These are phyloP conservation scores for Rhynchospora pubera DNA, from an alignment of 176 grass and related monocot genomes.

Conservation along the genomic window DNA sequence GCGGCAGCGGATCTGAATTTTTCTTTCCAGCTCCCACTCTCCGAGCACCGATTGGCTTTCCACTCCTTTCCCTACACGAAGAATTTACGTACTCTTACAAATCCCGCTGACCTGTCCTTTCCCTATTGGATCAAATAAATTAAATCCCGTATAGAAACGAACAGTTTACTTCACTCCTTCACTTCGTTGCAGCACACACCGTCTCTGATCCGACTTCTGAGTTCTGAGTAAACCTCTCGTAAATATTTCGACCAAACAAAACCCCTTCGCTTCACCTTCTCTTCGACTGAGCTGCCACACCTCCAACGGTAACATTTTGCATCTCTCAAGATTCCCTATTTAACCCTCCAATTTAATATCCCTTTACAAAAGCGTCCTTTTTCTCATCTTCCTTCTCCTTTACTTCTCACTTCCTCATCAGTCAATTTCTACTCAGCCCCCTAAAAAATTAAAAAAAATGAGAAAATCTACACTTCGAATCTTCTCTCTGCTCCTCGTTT, in stretches of 20 bases:
- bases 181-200: no score
- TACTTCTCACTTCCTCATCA: neutral
- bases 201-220: no score
- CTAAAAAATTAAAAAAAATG: neutral
- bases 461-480: neutral
- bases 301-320: conserved; percentile 36
- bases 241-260: neutral
- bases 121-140: neutral
- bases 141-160: neutral
- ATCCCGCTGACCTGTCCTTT: neutral
- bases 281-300: neutral
- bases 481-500: neutral
- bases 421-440: neutral
- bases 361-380: neutral
- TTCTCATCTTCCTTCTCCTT: no score
- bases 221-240: neutral
- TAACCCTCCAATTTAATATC: neutral
- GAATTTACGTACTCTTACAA: conserved; percentile 6
- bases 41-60: neutral
- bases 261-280: neutral
- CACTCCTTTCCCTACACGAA: neutral
- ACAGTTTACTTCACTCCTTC: neutral
- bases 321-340: neutral
- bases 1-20: no score
- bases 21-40: neutral